Base-by-base conservation (phyloP, 2,329 filamentous ascomycete species). In the Podosphaera fusca region DNA sequence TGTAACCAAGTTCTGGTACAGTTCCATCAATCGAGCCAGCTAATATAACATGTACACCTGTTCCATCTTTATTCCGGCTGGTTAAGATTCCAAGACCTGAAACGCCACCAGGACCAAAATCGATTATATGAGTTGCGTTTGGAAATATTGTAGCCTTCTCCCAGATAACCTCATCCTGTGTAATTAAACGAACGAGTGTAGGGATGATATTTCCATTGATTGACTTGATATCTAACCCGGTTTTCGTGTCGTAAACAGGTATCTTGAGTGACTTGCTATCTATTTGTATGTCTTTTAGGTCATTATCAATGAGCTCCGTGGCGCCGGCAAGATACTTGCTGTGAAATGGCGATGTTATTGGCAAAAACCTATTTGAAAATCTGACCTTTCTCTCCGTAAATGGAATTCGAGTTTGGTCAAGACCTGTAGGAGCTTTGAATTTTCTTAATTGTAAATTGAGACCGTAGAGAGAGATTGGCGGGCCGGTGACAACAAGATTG, bases 31-130 rank as follows among this genome's bases (percentile, higher is more conserved):
- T 84, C n/a, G 87, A 79, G 61, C 94, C 92, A 49, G 88, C 92
- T 58, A 98, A 78, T 62, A 98, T 95, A 62, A 98, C 89, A 60
- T 90, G 87, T 40, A 98, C 92, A 65, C 92, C 92, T 58, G 88
- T 96, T 61, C 92, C 92, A 70, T 98, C 94, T 75, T 98, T 98
- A 78, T 96, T 98, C 65, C 92, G 87, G 76, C 94, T 96, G 58
- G 92, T 98, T 61, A 98, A 75, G 51, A 94, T 86, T 67, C 92
- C 94, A 30, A 98, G 82, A 61, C 94, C 94, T 31, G 92, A 98
- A 62, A 96, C 92, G 60, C 92, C 94, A 66, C 92, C 92, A 30
- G 92, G 92, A 52, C 94, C 92, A 64, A 98, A 96, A 72, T 98
- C 92, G 56, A 98, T 74, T 58, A 98, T 86, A 69, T 98, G 92